Percentiles rank a stretch among this genome's conserved stretches.
phyloP scores from a whole-genome alignment of 345 rosid species.

The Euclidium syriacum region DNA sequence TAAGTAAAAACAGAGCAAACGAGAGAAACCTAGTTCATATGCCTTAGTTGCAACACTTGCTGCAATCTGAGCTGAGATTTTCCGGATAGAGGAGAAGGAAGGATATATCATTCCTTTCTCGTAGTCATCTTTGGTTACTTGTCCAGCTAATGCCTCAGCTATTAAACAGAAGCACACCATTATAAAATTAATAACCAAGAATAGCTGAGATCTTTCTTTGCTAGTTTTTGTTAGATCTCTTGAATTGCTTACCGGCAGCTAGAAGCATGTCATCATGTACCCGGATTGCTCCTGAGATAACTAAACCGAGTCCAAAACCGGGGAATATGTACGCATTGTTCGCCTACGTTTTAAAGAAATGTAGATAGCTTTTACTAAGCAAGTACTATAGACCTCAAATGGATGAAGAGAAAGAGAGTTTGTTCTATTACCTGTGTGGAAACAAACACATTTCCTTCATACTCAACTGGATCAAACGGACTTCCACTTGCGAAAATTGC shows the following conservation, averaged over 20 bases:
- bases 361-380: not conserved
- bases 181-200: not conserved
- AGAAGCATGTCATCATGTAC: conserved; percentile 86
- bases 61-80: conserved; percentile 89
- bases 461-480: conserved; percentile 86
- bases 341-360: conserved; percentile 40
- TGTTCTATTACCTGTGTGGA: conserved; percentile 75
- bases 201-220: not conserved
- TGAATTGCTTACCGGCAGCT: conserved; percentile 61
- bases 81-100: conserved; percentile 70
- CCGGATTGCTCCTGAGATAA: conserved; percentile 79
- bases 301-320: conserved; percentile 85
- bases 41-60: conserved; percentile 92
- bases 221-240: not conserved
- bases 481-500: conserved; percentile 98
- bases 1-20: not conserved
- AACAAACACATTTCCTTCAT: conserved; percentile 56
- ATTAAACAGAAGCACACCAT: conserved; percentile 1
- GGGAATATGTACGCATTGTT: conserved; percentile 95
- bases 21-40: conserved; percentile 71
- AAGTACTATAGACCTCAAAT: not conserved
- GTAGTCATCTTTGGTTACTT: conserved; percentile 61
- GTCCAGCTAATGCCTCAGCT: conserved; percentile 91
- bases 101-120: conserved; percentile 87
- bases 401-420: not conserved